Base-by-base conservation (phyloP, 2,329 filamentous ascomycete genomes). In the Lachnellula cervina region DNA sequence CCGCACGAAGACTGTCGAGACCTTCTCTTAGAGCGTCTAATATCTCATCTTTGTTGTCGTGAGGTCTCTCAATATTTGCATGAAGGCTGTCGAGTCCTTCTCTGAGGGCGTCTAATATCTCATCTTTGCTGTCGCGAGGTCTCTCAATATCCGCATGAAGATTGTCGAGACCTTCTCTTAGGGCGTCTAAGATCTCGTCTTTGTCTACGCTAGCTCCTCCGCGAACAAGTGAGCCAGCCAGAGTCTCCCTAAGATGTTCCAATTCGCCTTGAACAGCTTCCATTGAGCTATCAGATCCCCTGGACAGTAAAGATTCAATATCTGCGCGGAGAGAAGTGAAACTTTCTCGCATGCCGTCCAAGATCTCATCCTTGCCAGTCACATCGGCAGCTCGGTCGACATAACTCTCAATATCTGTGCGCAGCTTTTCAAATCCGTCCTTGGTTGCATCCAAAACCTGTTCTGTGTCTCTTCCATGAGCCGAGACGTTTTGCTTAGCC, bases 381-480 rank as follows among this genome's bases (percentile, higher is more conserved):
- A 82, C 79, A 57, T 88, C 88, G 16, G 83, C 79, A 7, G 85
- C 82, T 47, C 84, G 84, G 64, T 92, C 86, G 56, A 94, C 84
- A 62, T 95, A 96, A 44, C 77, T 77, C 56, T 96, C 90, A 53
- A 97, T 89, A 56, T 96, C 88, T 13, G 77, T 74, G 11, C 90
- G 85, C 6, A 97, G 80, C 62, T 83, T 86, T 63, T 96, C 90
- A 14, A 96, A 79, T 0, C 91, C 91, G 68, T 96, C 90, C 63
- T 90, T 93, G 44, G 95, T 86, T 0, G 90, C 89, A 69, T 94
- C 89, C 4, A 97, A 77, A 13, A 96, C 85, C 69, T 96, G 90
- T 70, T 96, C 91, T 0, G 90, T 93, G 68, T 94, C 90, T 56
- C 85, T 81, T 42, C 88, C 89, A 63, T 85, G 89, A 59, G 88